phyloP scores from a whole-genome alignment of 345 rosid species.

The Salix arbutifolia region DNA sequence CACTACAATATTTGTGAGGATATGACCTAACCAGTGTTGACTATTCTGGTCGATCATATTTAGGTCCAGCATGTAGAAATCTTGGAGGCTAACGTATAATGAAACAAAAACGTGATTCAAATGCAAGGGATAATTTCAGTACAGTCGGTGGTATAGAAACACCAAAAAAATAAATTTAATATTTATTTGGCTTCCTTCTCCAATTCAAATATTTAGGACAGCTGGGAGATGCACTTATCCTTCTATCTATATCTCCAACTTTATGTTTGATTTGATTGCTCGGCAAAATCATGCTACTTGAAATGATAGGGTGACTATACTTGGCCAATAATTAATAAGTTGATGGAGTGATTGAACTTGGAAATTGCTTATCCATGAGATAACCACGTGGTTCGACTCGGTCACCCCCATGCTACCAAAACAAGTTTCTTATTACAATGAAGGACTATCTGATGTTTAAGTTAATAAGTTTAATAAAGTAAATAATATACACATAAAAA shows the following conservation, averaged over 20 bases:
- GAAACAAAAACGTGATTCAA: neutral
- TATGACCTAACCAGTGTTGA: neutral
- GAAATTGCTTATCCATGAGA: too few species aligned
- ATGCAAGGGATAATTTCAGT: neutral
- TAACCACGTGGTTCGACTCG: rapidly evolving
- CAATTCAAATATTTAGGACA: too few species aligned
- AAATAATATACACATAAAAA: too few species aligned
- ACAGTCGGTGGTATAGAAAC: too few species aligned
- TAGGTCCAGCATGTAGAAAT: neutral
- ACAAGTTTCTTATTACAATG: too few species aligned
- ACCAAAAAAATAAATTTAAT: too few species aligned
- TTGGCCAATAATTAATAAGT: too few species aligned
- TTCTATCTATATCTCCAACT: neutral
- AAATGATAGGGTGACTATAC: too few species aligned
- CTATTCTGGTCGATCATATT: neutral
- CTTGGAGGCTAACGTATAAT: neutral
- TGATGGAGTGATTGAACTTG: too few species aligned
- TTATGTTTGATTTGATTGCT: neutral
- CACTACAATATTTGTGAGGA: neutral
- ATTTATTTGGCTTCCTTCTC: too few species aligned
- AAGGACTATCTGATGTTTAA: too few species aligned
- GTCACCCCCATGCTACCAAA: rapidly evolving
- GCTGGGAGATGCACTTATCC: neutral
- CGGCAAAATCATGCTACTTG: neutral
- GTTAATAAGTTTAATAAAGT: too few species aligned